Conservation (phyloP, 2,329 filamentous ascomycete genomes). For the Coniella vitis region DNA sequence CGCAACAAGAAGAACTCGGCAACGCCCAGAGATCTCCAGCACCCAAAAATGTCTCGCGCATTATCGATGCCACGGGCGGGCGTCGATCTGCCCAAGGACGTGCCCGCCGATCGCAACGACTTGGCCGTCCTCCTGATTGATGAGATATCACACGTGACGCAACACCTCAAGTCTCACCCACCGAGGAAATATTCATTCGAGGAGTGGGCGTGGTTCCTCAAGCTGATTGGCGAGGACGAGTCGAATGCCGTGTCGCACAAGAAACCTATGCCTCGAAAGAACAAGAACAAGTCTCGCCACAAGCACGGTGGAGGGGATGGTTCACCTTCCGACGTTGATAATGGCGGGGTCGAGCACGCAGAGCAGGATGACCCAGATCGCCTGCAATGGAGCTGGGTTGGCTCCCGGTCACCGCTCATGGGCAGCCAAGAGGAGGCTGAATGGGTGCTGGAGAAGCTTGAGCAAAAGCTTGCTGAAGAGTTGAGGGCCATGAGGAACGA, state of each 20-base stretch:
- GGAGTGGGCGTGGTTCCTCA: constrained; percentile 81
- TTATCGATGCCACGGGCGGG: constrained; percentile 26
- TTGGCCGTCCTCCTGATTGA: constrained; percentile 62
- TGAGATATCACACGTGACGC: constrained; percentile 61
- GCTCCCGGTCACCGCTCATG: constrained; percentile 62
- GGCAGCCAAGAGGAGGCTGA: constrained; percentile 60
- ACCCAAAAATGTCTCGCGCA: constrained; percentile 14
- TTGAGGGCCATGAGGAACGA: constrained; percentile 27
- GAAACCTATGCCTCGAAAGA: constrained; percentile 23
- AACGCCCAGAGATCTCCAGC: constrained; percentile 8
- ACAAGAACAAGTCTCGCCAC: background rate
- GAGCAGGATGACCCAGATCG: constrained; percentile 20
- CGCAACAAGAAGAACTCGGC: background rate
- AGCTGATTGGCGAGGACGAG: constrained; percentile 65
- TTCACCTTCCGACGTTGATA: background rate
- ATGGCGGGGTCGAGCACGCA: background rate
- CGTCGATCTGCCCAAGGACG: constrained; percentile 26
- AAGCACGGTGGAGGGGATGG: background rate
- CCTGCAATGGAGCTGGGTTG: constrained; percentile 66
- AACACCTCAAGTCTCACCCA: constrained; percentile 52
- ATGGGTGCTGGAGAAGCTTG: constrained; percentile 64
- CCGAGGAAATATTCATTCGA: constrained; percentile 68
- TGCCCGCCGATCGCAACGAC: constrained; percentile 39
- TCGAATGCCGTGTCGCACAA: constrained; percentile 42
- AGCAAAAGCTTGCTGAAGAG: constrained; percentile 47